Evolutionary conservation across 345 rosid species (phyloP).

Genomic region (Salix arbutifolia): DNA sequence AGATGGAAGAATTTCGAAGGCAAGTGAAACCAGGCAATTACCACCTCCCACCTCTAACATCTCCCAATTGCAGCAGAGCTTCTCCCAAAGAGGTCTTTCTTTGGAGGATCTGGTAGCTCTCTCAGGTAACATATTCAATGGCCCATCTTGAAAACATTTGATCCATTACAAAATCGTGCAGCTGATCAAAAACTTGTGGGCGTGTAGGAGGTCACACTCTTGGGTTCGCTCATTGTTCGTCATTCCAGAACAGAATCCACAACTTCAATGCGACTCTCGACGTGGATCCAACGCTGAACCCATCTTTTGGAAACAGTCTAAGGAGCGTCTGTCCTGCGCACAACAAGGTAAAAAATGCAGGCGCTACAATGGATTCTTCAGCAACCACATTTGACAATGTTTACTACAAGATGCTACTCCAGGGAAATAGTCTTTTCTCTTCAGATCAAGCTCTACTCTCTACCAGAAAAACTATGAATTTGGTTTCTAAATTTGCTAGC

Average conservation of each 20-base stretch:
- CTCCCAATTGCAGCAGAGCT: constrained; percentile 66
- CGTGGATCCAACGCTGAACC: constrained; percentile 62
- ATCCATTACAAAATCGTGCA: not conserved
- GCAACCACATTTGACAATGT: constrained; percentile 48
- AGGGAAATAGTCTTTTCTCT: constrained; percentile 68
- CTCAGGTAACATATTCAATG: constrained; percentile 44
- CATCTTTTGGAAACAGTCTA: constrained; percentile 55
- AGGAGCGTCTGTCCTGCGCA: constrained; percentile 47
- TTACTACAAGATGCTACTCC: constrained; percentile 62
- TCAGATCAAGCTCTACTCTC: constrained; percentile 80
- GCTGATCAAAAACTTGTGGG: not conserved
- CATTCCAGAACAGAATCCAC: constrained; percentile 78
- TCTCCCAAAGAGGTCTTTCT: constrained; percentile 77
- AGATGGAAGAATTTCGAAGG: constrained; percentile 80
- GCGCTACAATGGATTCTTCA: constrained; percentile 51
- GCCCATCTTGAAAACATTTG: not conserved
- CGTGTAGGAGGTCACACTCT: constrained; percentile 75
- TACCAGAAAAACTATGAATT: constrained; percentile 33
- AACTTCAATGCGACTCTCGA: constrained; percentile 52
- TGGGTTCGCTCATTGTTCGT: constrained; percentile 86
- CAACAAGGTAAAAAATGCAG: constrained; percentile 63
- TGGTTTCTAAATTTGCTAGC: constrained; percentile 52
- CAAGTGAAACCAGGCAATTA: constrained; percentile 66
- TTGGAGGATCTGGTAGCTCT: constrained; percentile 64
- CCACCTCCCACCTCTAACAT: constrained; percentile 77